Base-by-base conservation (phyloP, 495 filamentous ascomycete genomes). In the Penicillium chermesinum region DNA sequence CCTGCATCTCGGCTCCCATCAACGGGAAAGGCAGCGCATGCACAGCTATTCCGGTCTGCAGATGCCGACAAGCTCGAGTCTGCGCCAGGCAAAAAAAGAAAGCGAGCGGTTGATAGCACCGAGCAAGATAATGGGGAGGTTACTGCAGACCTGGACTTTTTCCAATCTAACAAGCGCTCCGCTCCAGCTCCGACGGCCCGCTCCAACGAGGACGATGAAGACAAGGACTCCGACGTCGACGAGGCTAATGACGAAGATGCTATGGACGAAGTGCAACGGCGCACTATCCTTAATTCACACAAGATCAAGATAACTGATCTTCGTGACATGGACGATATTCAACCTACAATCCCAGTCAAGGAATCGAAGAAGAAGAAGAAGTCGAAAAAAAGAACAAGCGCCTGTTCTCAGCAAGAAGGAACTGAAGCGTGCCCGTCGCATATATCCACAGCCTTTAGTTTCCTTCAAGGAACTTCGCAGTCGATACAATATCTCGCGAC, bases 301-400 rank as follows among this genome's bases (percentile, higher is more conserved):
- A 87, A 91, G 56, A 73, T 97, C 52, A 97, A 97, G 64, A 79
- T 95, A 18, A 88, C 85, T 0, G 68, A 88, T 21, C 70, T 94
- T 36, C 77, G 72, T 21, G 72, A 73, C 50, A 44, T 64, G 47
- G 65, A 69, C 45, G 70, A 63, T 30, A 64, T 69, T 22, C 59
- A 55, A 22, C 62, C 44, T 46, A 67, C 52, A 58, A 61, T 3
- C 7, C 54, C 74, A 53, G 54, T 72, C 65, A 66, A 74, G 66
- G 59, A 75, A 68, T 57, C 73, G 62, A 66, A 75, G 67, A 67
- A 68, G 55, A 72, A 73, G 51, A 76, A 75, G 54, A 69, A 72
- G 58, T 72, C 75, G 57, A 71, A 73, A 72, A 63, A 52, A 75
- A 61, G 53, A 63, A 46, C 44, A 70, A 59, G 14, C 57, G 34